A percentile compares a stretch with the other conserved stretches of the same genome.
Evolutionary conservation across 345 rosid genomes (phyloP).

Genomic region (Populus davidiana): DNA sequence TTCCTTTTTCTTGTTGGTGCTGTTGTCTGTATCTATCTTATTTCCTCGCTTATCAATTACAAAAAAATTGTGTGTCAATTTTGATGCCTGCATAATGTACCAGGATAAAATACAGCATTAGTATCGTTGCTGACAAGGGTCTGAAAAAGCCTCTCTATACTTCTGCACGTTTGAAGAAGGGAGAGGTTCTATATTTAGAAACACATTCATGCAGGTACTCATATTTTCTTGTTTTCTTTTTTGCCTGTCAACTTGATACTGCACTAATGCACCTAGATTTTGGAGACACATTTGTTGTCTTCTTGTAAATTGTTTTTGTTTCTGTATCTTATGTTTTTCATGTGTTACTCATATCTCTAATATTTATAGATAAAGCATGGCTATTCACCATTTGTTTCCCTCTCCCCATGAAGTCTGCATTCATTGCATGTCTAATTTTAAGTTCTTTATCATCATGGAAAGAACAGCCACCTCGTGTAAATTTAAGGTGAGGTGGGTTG

Average conservation of each 20-base stretch:
- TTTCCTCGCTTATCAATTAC: neutral
- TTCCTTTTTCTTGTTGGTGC: neutral
- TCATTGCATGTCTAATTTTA: too few relatives aligned
- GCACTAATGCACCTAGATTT: neutral
- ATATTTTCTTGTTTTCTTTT: conserved; percentile 4
- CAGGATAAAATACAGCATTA: conserved; percentile 97
- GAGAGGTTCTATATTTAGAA: conserved; percentile 91
- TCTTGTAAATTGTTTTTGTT: too few relatives aligned
- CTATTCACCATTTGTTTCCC: too few relatives aligned
- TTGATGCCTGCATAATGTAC: conserved; percentile 14
- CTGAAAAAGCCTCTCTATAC: conserved; percentile 89
- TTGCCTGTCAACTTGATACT: neutral
- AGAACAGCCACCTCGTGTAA: too few relatives aligned
- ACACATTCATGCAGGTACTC: conserved; percentile 95
- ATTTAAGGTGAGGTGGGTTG: too few relatives aligned
- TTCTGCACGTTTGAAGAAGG: conserved; percentile 97
- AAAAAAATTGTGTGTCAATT: neutral
- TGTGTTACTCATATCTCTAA: too few relatives aligned
- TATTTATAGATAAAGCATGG: too few relatives aligned
- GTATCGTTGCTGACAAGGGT: conserved; percentile 96
- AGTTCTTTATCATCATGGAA: too few relatives aligned
- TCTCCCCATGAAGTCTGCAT: too few relatives aligned
- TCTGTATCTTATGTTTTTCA: neutral
- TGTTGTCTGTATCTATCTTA: neutral
- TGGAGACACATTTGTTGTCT: neutral